These are phyloP conservation scores for Penicillium frequentans DNA, from an alignment of 2,329 filamentous ascomycete species.

Conservation along the genomic window DNA sequence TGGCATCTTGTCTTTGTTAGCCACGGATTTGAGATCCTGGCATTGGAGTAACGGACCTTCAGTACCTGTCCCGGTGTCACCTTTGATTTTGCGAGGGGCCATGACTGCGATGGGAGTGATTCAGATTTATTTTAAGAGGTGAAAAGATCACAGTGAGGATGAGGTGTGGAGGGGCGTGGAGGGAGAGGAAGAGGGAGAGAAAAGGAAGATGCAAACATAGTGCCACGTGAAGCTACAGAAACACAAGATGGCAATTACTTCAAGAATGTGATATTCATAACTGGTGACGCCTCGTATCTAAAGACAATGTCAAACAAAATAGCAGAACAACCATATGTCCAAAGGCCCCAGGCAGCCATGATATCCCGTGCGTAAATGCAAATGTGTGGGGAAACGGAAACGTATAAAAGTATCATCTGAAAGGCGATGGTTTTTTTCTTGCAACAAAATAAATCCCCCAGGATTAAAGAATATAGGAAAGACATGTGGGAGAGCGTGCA, in stretches of 20 bases:
- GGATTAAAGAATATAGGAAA: constrained; percentile 9
- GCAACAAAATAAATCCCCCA: neutral
- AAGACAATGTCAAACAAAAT: constrained; percentile 12
- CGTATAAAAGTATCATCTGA: constrained; percentile 9
- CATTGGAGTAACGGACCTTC: constrained; percentile 28
- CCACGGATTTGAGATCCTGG: neutral
- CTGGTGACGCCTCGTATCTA: constrained; percentile 16
- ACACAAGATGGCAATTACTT: neutral
- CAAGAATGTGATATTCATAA: constrained; percentile 6
- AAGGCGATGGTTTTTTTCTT: constrained; percentile 14
- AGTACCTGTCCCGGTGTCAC: constrained; percentile 28
- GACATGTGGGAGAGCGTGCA: constrained; percentile 15
- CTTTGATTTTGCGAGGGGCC: constrained; percentile 42
- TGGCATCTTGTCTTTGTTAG: constrained; percentile 27
- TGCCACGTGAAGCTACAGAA: neutral
- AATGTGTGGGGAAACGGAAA: constrained; percentile 12
- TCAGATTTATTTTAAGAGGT: too few relatives aligned
- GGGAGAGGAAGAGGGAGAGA: neutral
- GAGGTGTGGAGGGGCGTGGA: neutral
- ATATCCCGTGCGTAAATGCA: constrained; percentile 23
- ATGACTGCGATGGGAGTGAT: constrained; percentile 24
- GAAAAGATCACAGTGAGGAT: neutral
- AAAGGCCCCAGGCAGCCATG: constrained; percentile 13
- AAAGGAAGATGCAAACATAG: neutral
- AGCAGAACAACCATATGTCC: constrained; percentile 22